A percentile compares a stretch with the other conserved stretches of the same genome.
phyloP scores from a whole-genome alignment of 1,284 basidiomycete genomes.

The Rhodotorula sp. region DNA sequence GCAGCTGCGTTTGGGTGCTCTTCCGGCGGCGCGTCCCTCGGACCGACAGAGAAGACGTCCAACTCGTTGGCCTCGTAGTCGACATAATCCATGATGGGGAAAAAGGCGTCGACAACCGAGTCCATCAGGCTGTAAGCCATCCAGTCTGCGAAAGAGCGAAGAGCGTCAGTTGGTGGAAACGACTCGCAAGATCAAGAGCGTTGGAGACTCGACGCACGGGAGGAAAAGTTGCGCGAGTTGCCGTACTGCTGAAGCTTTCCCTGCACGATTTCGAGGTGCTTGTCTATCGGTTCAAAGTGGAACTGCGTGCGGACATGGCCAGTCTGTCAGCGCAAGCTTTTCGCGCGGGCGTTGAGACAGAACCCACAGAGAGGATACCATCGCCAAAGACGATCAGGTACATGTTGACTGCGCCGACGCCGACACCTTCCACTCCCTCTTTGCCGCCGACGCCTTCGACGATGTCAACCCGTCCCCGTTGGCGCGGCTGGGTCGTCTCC shows the following conservation, averaged over 20 bases:
- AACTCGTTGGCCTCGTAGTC: slow-evolving; percentile 78
- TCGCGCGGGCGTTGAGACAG: no score
- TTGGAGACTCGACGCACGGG: slow-evolving; percentile 56
- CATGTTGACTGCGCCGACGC: slow-evolving; percentile 76
- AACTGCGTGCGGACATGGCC: slow-evolving; percentile 67
- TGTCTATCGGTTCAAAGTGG: slow-evolving; percentile 86
- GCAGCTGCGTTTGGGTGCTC: not conserved
- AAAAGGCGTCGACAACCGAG: slow-evolving; percentile 91
- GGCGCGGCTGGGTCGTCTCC: slow-evolving; percentile 12
- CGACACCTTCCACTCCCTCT: slow-evolving; percentile 60
- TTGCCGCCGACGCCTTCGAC: slow-evolving; percentile 59
- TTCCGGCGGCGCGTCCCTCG: slow-evolving; percentile 48
- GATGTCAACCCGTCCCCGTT: slow-evolving; percentile 55
- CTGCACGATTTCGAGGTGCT: slow-evolving; percentile 77
- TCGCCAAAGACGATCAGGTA: slow-evolving; percentile 88
- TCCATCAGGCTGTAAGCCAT: slow-evolving; percentile 91
- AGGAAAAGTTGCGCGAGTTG: slow-evolving; percentile 59
- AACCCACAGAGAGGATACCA: slow-evolving; percentile 81
- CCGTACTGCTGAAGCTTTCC: slow-evolving; percentile 62
- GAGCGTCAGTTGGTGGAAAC: slow-evolving; percentile 1
- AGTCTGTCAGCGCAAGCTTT: no score
- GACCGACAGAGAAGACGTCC: slow-evolving; percentile 62
- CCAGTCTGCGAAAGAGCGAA: slow-evolving; percentile 64
- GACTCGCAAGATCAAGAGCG: not conserved
- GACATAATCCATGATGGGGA: slow-evolving; percentile 79